These are phyloP conservation scores for Fusarium goolgardi DNA, from an alignment of 2,329 filamentous ascomycete genomes.

Conservation along the genomic window DNA sequence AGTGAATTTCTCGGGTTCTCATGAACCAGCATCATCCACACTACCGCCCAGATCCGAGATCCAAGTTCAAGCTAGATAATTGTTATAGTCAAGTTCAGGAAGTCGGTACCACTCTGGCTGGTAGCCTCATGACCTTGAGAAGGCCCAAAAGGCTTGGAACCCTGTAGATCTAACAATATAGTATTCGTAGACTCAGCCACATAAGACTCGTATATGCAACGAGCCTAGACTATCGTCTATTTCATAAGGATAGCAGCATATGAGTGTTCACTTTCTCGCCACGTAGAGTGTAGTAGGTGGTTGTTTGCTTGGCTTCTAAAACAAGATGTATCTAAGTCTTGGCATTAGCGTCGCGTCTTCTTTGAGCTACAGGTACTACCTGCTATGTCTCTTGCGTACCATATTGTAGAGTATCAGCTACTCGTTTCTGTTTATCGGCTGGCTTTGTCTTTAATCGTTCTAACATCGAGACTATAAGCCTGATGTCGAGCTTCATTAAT, in stretches of 20 bases:
- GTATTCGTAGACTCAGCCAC: not conserved
- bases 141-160: not conserved
- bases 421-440: not conserved
- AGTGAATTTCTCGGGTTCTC: not conserved
- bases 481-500: not conserved
- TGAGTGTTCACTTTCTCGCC: not conserved
- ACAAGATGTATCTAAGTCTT: not conserved
- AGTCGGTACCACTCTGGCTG: not conserved
- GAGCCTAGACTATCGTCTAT: not conserved
- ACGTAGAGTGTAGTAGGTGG: not conserved
- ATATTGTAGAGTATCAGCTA: not conserved
- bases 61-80: not conserved
- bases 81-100: not conserved
- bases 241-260: not conserved
- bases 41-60: not conserved
- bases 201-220: not conserved
- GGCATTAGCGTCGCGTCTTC: not conserved
- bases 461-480: no score
- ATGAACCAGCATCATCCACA: not conserved
- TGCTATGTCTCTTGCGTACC: not conserved
- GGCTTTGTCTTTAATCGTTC: not conserved
- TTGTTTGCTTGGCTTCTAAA: not conserved
- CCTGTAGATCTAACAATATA: not conserved
- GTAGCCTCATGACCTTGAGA: not conserved
- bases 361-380: not conserved